phyloP scores from a whole-genome alignment of 179 eudicot genomes.

The Actinidia chinensis region DNA sequence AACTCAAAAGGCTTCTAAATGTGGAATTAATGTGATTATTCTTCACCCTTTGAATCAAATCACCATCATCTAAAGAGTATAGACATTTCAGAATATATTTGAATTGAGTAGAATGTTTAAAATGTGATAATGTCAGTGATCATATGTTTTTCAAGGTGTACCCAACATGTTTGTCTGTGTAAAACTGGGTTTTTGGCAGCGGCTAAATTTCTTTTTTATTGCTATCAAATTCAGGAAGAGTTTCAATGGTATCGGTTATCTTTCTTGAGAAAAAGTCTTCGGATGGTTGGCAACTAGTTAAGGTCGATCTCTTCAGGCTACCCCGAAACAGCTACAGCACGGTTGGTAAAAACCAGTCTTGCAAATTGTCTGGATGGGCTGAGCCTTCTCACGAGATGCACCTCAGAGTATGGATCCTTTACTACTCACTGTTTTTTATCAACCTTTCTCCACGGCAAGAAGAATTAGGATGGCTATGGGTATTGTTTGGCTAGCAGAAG shows the following conservation, averaged over 20 bases:
- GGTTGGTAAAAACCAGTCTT: slow-evolving; percentile 76
- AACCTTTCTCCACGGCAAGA: neutral
- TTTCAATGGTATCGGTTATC: slow-evolving; percentile 48
- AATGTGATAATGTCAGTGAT: neutral
- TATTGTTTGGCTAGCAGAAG: neutral
- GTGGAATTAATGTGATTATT: neutral
- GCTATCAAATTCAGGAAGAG: slow-evolving; percentile 50
- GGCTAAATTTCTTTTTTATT: neutral
- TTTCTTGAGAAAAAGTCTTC: slow-evolving; percentile 64
- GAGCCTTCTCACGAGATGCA: slow-evolving; percentile 70
- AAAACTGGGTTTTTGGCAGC: neutral
- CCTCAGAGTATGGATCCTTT: slow-evolving; percentile 61
- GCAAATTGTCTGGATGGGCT: slow-evolving; percentile 86
- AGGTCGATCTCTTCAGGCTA: slow-evolving; percentile 55
- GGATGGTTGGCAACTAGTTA: slow-evolving; percentile 66
- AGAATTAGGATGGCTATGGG: neutral
- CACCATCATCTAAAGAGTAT: neutral
- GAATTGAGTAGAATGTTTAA: no score
- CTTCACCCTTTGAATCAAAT: neutral
- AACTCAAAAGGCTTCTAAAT: neutral
- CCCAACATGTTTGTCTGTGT: neutral
- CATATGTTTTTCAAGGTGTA: neutral
- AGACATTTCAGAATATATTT: neutral
- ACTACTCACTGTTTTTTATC: neutral
- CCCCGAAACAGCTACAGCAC: slow-evolving; percentile 55